These are phyloP conservation scores for Capsicum chinense DNA, from an alignment of 257 asterid species.

Conservation along the genomic window DNA sequence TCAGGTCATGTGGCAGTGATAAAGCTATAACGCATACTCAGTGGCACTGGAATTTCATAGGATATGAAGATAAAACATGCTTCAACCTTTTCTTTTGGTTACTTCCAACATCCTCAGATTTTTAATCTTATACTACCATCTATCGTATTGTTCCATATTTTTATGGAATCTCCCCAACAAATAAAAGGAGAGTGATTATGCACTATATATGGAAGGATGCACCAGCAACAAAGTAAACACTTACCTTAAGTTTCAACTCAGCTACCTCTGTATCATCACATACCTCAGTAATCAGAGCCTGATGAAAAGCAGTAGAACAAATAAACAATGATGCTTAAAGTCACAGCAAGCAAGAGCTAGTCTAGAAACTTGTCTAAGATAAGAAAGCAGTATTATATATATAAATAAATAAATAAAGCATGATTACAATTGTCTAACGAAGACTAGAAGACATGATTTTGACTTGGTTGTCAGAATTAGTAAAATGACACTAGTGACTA, in stretches of 20 bases:
- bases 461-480: background rate
- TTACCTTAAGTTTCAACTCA: slow-evolving; percentile 83
- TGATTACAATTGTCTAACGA: background rate
- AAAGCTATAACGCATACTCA: slow-evolving; percentile 15
- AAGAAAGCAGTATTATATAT: background rate
- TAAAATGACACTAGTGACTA: background rate
- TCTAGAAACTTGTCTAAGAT: background rate
- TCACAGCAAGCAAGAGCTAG: slow-evolving; percentile 5
- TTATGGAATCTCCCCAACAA: slow-evolving; percentile 18
- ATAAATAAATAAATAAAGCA: background rate
- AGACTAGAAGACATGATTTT: background rate
- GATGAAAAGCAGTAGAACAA: slow-evolving; percentile 31
- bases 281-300: slow-evolving; percentile 70
- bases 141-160: background rate
- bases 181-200: background rate
- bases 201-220: slow-evolving; percentile 6
- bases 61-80: slow-evolving; percentile 1
- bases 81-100: background rate
- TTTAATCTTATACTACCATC: background rate
- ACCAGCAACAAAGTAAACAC: background rate
- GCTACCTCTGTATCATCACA: slow-evolving; percentile 82
- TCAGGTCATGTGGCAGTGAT: slow-evolving; percentile 11
- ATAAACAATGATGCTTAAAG: slow-evolving; percentile 29
- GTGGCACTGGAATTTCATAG: background rate
- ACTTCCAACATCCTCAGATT: background rate